Base-by-base conservation (phyloP, 2,329 filamentous ascomycete genomes). In the Macrophomina pseudophaseolina region DNA sequence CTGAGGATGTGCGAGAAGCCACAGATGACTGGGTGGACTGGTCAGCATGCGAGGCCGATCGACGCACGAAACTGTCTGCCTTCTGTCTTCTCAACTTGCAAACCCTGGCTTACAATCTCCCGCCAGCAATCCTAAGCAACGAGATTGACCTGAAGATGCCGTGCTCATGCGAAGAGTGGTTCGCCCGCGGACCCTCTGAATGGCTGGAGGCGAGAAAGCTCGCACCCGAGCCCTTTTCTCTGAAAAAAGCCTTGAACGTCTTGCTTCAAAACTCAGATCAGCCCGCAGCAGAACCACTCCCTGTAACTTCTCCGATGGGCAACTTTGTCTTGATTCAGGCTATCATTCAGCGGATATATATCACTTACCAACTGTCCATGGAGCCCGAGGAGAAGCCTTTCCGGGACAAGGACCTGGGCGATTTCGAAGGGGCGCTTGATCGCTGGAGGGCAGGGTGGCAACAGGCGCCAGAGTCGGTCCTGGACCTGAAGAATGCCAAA, bases 181-280 rank as follows among this genome's bases (percentile, higher is more conserved):
- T 49, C 5, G 48, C 59, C 9, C 44, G 48, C 18, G 48, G 33
- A 9, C 44, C 44, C 9, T 38, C 33, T 18, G 59, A 49, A 4
- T 63, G 59, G 59, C 44, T 38, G 14, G 33, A 49, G 14, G 59
- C 59, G 11, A 30, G 59, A 32, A 73, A 75, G 5, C 16, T 51
- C 3, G 48, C 30, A 5, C 59, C 48, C 3, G 16, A 4, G 44
- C 40, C 33, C 4, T 30, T 63, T n/a, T 9, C 32, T 11, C 51
- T 63, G 33, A 73, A 76, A 51, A 65, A 74, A 65, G 74, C 73
- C 4, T 66, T 76, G 12, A 71, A 71, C 1, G 68, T 71, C 8
- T 67, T 76, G 11, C 69, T 75, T 1, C 71, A 73, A 18, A 71
- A 70, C 7, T 46, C 56, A 4, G 33, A 60, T 28, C 23, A 60